Conservation (phyloP, 495 filamentous ascomycete species). For the Parmelia sp. region DNA sequence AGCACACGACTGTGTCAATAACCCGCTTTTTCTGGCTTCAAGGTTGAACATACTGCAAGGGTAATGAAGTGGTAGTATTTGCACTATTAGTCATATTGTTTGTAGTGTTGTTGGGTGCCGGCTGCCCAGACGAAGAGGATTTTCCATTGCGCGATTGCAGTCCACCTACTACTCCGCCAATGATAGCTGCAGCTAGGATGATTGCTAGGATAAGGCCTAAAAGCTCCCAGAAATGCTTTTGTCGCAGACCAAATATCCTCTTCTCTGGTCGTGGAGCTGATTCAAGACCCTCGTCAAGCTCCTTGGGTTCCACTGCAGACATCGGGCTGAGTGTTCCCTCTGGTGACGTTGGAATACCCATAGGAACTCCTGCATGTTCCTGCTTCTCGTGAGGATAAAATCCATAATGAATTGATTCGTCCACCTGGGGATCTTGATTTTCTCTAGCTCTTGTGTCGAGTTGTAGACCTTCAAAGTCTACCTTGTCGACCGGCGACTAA, state of each 20-base stretch:
- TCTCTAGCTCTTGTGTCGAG: slow-evolving; percentile 26
- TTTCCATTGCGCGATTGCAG: slow-evolving; percentile 11
- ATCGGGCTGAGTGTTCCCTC: slow-evolving; percentile 1
- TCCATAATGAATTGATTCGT: slow-evolving; percentile 11
- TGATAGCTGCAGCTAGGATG: slow-evolving; percentile 21
- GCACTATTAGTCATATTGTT: neutral
- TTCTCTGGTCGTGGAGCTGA: slow-evolving; percentile 16
- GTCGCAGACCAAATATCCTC: slow-evolving; percentile 24
- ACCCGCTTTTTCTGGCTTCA: neutral
- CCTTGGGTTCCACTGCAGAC: neutral
- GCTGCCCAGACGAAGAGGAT: slow-evolving; percentile 9
- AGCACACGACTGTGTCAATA: neutral
- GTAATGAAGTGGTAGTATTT: slow-evolving; percentile 1
- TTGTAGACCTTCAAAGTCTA: slow-evolving; percentile 26
- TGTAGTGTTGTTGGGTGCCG: slow-evolving; percentile 1
- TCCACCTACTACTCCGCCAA: slow-evolving; percentile 27
- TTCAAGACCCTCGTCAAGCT: neutral
- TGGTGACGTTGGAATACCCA: slow-evolving; percentile 10
- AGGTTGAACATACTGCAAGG: slow-evolving; percentile 6
- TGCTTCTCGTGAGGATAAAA: slow-evolving; percentile 22
- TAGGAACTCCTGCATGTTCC: slow-evolving; percentile 7
- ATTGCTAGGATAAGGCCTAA: slow-evolving; percentile 20
- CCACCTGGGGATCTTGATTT: slow-evolving; percentile 14
- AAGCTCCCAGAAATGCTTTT: slow-evolving; percentile 24
- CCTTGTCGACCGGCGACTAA: slow-evolving; percentile 18